Base-by-base conservation (phyloP, 73 alveolate genomes). In the Breviolum minutum region DNA sequence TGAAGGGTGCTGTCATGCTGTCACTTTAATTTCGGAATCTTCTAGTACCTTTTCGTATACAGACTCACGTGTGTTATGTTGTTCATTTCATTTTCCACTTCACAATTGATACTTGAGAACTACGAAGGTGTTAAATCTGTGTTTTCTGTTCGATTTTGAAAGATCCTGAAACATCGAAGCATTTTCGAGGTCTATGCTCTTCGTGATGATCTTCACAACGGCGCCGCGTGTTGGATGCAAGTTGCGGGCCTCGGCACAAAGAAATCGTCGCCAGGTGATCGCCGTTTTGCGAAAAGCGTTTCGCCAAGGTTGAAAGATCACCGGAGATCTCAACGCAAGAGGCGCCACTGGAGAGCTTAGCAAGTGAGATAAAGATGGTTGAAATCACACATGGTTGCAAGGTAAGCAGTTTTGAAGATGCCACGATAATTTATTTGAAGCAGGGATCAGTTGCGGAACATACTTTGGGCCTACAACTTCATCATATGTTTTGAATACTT, bases 151-250 rank as follows among this genome's bases (percentile, higher is more conserved):
- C n/a, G n/a, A n/a, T n/a, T n/a, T n/a, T n/a, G n/a, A n/a, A n/a
- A n/a, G n/a, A n/a, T n/a, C 54, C 54, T 40, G 62, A 26, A 60
- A 40, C 30, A 17, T 20, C 10, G 12, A 19, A 82, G 9, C 54
- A 17, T 40, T 11, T 82, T 22, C 24, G 29, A 90, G 96, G 96
- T 90, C 77, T 90, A 90, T 54, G 96, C 87, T 62, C 96, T 90
- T 19, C 96, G 87, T 61, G 79, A 71, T 64, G 70, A 71, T 14
- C 74, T 63, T 70, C 96, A 90, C 96, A 90, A 90, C 32, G 96
- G 87, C 6, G 86, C 96, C 7, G 87, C 96, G 9, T 90, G 96
- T 63, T 90, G 96, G 96, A 87, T 79, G 7, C 83, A 63, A 74
- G 63, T 11, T 6, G 95, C 64, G 16, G 12, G 2, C 54, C 54